Evolutionary conservation across 352 stramenopile species (phyloP), one percentile per base, ranked within the genome.

Genomic region (Globisporangium apiculatum): DNA sequence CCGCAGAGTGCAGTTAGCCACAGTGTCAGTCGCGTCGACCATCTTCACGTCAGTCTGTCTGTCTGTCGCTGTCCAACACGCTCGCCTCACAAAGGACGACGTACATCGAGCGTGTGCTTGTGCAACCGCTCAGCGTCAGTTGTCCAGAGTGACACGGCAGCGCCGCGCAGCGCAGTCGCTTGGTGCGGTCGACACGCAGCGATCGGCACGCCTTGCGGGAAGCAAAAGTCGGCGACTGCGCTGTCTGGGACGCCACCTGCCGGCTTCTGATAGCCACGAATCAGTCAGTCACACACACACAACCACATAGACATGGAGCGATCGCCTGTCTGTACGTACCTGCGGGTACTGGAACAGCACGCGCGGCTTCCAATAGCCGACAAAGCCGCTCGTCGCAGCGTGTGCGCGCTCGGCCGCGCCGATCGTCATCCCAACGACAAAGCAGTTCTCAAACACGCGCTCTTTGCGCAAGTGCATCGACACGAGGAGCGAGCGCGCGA

Each of bases 401-500:
- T 65, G 52, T 50, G 70, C 66, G 5, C 60, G 59, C 38, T 86
- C 67, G 2, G 53, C 49, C 43, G 71, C 69, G 55, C 65, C 71
- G 0, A 83, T 53, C 7, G 67, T 40, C 43, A 84, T 64, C 1
- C 84, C 82, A 8, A 65, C 70, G 10, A 94, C 73, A 63, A 94
- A 87, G 53, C 90, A 94, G 45, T 84, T 79, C 57, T 94, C 84
- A 52, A 92, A 94, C 1, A 94, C 69, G 53, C 82, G 82, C 59
- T 91, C 83, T 61, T 85, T 86, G 59, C 87, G 86, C 17, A 89
- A 61, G 41, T 91, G 76, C 77, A 90, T 87, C 3, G 79, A 92
- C 56, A 86, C 87, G 58, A 89, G 78, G 50, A 92, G 76, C 0
- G 82, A 89, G 7, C 73, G 76, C 15, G 81, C 84, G 31, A 90